Percentiles rank a stretch among this genome's conserved stretches.
These are phyloP conservation scores for Penicillium egyptiacum DNA, from an alignment of 495 filamentous ascomycete species.

Conservation along the genomic window DNA sequence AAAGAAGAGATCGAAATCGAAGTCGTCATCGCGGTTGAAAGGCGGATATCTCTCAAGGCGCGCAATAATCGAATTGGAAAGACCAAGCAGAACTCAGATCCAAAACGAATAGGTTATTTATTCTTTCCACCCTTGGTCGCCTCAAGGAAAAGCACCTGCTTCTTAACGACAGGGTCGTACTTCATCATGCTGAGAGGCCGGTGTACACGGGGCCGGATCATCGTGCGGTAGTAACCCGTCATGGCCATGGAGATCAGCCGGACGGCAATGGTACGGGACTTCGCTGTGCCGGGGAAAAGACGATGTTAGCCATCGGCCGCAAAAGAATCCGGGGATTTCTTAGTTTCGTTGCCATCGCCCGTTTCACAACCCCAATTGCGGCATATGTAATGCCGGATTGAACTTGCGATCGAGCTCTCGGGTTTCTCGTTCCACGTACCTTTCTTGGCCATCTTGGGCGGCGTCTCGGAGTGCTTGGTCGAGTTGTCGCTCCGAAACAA, in stretches of 20 bases:
- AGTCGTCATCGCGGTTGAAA: conserved; percentile 1
- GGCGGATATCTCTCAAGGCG: background rate
- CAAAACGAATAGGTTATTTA: conserved; percentile 25
- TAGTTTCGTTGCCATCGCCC: background rate
- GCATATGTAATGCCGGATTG: background rate
- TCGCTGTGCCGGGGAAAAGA: conserved; percentile 54
- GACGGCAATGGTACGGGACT: conserved; percentile 88
- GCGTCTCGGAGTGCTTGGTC: conserved; percentile 14
- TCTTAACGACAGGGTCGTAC: conserved; percentile 97
- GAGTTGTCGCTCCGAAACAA: conserved; percentile 10
- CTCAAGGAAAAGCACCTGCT: conserved; percentile 91
- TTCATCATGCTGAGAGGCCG: conserved; percentile 95
- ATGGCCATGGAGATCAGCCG: conserved; percentile 97
- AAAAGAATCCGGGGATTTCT: conserved; percentile 2
- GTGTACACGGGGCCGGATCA: conserved; percentile 76
- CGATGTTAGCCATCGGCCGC: conserved; percentile 9
- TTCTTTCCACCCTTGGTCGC: conserved; percentile 65
- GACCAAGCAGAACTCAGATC: conserved; percentile 2
- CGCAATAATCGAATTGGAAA: background rate
- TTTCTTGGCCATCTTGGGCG: conserved; percentile 39
- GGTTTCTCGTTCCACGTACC: conserved; percentile 12
- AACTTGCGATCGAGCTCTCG: background rate
- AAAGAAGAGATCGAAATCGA: background rate
- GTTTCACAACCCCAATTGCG: background rate
- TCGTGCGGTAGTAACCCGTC: conserved; percentile 94